Evolutionary conservation across 768 basidiomycete genomes (phyloP), one percentile per base, ranked within the genome.

Genomic region (Suillus placidus): DNA sequence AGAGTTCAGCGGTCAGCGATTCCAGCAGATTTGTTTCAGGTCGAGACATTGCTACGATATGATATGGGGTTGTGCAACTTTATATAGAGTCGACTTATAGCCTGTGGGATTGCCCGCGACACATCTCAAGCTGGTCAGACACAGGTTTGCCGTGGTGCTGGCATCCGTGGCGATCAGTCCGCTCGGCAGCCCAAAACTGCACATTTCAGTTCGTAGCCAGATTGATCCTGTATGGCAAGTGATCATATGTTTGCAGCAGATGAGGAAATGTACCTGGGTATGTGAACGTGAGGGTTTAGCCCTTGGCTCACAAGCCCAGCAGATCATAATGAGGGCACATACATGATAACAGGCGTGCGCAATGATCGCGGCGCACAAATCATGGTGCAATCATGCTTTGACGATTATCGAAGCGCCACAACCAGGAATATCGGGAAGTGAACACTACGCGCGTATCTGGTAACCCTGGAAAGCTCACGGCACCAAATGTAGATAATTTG

Each of bases 1-100:
- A 55, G 14, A 61, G 64, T 43, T 61, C 45, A 20, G 64, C 2
- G 12, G 61, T 26, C 18, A 61, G 47, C 10, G 60, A 49, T 20
- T 35, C 34, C 34, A 55, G 34, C 6, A 35, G 18, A 55, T 13
- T 12, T n/a, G 54, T 13, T 35, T 34, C 12, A 35, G 20, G 54
- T 14, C 12, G 54, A 35, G 54, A 35, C 54, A 55, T 55, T 54
- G 51, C 7, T 26, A 23, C 6, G 45, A n/a, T n/a, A 10, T 12
- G 45, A n/a, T 47, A 14, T 6, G 12, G 47, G 13, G 47, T 26
- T 49, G 23, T 30, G 49, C 23, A 13, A 6, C 13, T 26, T 51
- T 51, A 14, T 51, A 26, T 51, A 51, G 7, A 26, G 49, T 23
- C 4, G 43, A 43, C 45, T 13, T 26, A 13, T 26, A 14, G 49